Evolutionary conservation across 345 rosid genomes (phyloP).

Genomic region (Boechera retrofracta): DNA sequence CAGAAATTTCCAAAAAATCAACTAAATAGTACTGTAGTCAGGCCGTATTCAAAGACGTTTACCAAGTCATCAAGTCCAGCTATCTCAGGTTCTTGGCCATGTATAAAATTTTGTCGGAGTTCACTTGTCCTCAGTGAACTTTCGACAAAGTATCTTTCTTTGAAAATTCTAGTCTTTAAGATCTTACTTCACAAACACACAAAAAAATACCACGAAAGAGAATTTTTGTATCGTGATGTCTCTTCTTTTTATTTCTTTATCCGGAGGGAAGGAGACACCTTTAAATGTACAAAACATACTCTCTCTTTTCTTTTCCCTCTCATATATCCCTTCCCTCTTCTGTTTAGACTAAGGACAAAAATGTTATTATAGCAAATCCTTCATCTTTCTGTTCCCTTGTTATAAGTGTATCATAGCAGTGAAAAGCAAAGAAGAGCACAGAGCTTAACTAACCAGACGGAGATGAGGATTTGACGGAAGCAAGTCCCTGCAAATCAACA

Average conservation of each 20-base stretch:
- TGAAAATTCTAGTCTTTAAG: background rate
- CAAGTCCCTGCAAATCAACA: conserved; percentile 71
- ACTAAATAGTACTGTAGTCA: background rate
- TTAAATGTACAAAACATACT: background rate
- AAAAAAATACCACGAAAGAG: background rate
- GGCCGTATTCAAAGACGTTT: conserved; percentile 17
- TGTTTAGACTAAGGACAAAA: background rate
- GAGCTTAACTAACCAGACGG: conserved; percentile 79
- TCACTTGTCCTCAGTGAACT: background rate
- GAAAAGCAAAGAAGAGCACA: conserved; percentile 23
- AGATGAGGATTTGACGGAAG: conserved; percentile 80
- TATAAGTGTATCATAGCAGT: conserved; percentile 2
- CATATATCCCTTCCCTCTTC: background rate
- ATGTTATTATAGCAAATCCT: background rate
- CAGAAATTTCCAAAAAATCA: conserved; percentile 18
- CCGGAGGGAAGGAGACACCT: background rate
- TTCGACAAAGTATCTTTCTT: background rate
- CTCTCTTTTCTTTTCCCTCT: conserved; percentile 14
- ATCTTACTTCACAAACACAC: background rate
- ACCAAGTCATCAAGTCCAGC: conserved; percentile 13
- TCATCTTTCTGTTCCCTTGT: background rate
- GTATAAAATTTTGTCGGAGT: background rate
- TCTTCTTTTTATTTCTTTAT: background rate
- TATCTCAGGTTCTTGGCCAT: conserved; percentile 25
- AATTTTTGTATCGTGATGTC: background rate